Base-by-base conservation (phyloP, 2,329 filamentous ascomycete species). In the Fusarium siculi region DNA sequence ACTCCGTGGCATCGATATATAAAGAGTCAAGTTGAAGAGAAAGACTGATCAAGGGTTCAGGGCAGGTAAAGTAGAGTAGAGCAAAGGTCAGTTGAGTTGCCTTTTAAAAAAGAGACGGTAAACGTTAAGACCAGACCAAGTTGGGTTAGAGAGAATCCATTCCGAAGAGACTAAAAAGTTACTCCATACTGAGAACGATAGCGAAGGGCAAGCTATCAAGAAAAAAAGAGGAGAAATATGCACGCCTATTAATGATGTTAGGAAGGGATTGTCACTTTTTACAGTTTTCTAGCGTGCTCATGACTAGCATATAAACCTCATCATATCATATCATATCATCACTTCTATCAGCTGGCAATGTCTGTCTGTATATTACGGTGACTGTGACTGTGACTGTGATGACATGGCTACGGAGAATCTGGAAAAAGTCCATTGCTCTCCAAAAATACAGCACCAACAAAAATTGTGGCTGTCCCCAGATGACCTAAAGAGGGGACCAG, bases 381-480 rank as follows among this genome's bases (percentile, higher is more conserved):
- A 30, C 4, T 30, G 63, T 28, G 28, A 47, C n/a, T 36, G 30
- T 32, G 53, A 56, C 32, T 32, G 32, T 64, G 42, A 49, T 52
- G 25, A 39, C 15, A 49, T 64, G 1, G 37, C 25, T 67, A 60
- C 65, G 42, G 37, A 68, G 39, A 61, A 47, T 54, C 47, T 54
- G 55, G 58, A 28, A 47, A 59, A 19, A 53, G 6, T 58, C 21
- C 10, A 30, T 30, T 11, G 30, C 34, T 32, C n/a, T 34, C 43
- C 37, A 28, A 32, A 36, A 14, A 54, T 14, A 37, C 28, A 54
- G 30, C 8, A 40, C 37, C 12, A 21, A 39, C 19, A n/a, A 32
- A 32, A 28, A 54, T 49, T 68, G 65, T 68, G 65, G 65, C 47
- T 53, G 36, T 46, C 65, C n/a, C 63, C 64, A 43, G 57, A 68